Conservation (phyloP, 2,329 filamentous ascomycete species). For the Colletotrichum salicis region DNA sequence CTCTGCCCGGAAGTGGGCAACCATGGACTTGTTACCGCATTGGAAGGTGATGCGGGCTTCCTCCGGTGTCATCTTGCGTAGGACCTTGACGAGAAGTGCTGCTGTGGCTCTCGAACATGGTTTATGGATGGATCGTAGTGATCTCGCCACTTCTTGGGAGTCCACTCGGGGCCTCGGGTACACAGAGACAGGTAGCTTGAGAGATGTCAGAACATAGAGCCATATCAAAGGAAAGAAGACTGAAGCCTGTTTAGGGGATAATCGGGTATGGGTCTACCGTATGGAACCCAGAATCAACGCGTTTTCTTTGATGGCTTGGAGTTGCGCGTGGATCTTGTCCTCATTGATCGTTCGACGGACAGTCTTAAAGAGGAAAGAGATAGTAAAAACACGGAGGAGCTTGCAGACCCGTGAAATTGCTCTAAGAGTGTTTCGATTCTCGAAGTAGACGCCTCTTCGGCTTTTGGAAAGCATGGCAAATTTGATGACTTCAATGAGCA, state of each 20-base stretch:
- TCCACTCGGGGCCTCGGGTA: not conserved
- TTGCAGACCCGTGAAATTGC: not conserved
- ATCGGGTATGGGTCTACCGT: not conserved
- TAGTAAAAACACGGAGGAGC: not conserved
- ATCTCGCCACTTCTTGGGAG: not conserved
- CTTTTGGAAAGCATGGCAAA: not conserved
- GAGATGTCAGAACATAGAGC: not conserved
- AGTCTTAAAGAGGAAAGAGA: not conserved
- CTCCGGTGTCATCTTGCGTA: not conserved
- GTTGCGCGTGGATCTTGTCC: not conserved
- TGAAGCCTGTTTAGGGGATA: not conserved
- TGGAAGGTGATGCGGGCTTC: not conserved
- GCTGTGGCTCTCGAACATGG: not conserved
- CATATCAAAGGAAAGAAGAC: not conserved
- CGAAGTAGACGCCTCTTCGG: too few species aligned
- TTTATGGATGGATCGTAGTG: not conserved
- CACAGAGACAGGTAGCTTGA: not conserved
- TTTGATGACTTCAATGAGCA: conserved; percentile 1
- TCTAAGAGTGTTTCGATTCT: not conserved
- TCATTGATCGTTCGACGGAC: not conserved
- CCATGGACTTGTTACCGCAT: not conserved
- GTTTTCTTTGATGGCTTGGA: not conserved
- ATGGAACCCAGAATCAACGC: not conserved
- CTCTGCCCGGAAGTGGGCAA: not conserved
- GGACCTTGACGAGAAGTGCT: not conserved